Base-by-base conservation (phyloP, 129 eudicot species). In the Kitagawia praeruptora region DNA sequence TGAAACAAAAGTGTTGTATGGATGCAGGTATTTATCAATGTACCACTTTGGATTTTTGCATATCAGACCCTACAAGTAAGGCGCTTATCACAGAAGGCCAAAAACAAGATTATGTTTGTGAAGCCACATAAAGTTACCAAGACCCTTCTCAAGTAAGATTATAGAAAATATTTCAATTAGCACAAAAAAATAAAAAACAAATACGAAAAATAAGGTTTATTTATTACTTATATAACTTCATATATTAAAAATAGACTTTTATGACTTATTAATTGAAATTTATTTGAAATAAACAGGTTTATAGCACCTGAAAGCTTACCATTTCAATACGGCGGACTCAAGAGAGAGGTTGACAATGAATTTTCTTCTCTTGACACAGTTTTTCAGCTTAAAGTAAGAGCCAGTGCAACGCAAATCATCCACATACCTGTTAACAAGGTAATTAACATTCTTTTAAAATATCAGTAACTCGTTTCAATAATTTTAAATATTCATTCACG, bases 141-240 rank as follows among this genome's bases (percentile, higher is more conserved):
- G 58, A 89, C 96, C 31, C 95, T 95, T 84, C 91, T 92, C 92
- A 92, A 95, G 99, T 95, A 82, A 88, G 88, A 64, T 58, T 12
- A 39, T 44, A 14, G 47, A 10, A 39, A 14, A 25, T 8, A 4
- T 34, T 34, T 34, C 37, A 34, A 34, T 34, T 34, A 34, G 37
- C 37, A 34, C 37, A 34, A 1, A 34, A 34, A 34, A 34, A 34
- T 0, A 0, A 34, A 34, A 34, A 34, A 34, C 2, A 1, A 34
- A 34, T 34, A 34, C 37, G 37, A 2, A 34, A 34, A 34, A 34
- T 34, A 34, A 34, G 2, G 37, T 34, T 2, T 34, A 34, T 34
- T 34, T 34, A 34, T 34, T 34, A n/a, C n/a, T n/a, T n/a, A 34
- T 34, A 34, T 34, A 34, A 34, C 37, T 34, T 34, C 37, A 8